Conservation (phyloP, 2,329 filamentous ascomycete species). For the Atkinsonella texensis region DNA sequence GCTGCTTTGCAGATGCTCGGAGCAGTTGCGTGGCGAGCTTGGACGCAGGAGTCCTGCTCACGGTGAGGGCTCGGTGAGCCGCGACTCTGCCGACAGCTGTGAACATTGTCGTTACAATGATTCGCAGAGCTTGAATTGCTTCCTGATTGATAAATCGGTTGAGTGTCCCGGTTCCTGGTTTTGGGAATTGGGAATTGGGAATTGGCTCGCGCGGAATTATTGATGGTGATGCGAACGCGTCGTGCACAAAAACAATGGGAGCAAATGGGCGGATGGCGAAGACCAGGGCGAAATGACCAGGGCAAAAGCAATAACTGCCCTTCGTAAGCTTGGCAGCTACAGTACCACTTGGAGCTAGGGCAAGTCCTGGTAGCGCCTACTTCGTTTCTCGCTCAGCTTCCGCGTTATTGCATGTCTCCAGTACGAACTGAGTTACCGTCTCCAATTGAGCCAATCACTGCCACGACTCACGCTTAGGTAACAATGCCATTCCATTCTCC, state of each 20-base stretch:
- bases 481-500: conserved; percentile 5
- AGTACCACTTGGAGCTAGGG: background rate
- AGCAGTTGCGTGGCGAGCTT: conserved; percentile 10
- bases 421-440: background rate
- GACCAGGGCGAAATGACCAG: conserved; percentile 6
- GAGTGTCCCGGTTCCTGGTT: too few relatives aligned
- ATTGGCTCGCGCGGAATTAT: background rate
- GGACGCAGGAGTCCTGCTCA: conserved; percentile 9
- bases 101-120: conserved; percentile 23
- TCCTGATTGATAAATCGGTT: background rate
- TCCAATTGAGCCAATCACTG: conserved; percentile 18
- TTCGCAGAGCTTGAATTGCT: background rate
- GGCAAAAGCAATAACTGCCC: conserved; percentile 6
- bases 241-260: background rate
- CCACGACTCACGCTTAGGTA: conserved; percentile 17
- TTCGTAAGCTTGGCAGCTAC: background rate
- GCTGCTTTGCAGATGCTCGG: background rate
- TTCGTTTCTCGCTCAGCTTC: background rate
- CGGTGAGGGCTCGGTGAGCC: conserved; percentile 21
- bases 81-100: conserved; percentile 27
- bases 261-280: background rate
- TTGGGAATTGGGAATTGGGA: too few relatives aligned
- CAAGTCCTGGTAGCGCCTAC: background rate
- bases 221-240: conserved; percentile 7
- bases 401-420: background rate